These are phyloP conservation scores for Botryosphaeria dothidea DNA, from an alignment of 2,329 filamentous ascomycete genomes.

Conservation along the genomic window DNA sequence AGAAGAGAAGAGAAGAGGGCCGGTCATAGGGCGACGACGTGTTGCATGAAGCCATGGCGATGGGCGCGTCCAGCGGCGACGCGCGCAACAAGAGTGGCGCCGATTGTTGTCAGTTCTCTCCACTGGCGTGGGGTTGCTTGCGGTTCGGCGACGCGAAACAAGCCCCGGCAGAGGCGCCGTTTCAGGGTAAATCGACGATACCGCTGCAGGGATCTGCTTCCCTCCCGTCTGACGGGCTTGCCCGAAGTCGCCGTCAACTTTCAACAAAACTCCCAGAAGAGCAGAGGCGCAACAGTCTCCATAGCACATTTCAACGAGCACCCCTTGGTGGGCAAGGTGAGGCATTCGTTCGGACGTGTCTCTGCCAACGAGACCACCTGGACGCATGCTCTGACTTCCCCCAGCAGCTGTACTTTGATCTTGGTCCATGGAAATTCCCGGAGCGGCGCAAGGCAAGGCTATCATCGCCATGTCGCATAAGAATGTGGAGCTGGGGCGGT, in stretches of 20 bases:
- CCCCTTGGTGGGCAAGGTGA: no score
- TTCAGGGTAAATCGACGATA: background rate
- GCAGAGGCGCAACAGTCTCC: no score
- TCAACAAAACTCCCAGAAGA: no score
- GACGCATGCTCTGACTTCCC: no score
- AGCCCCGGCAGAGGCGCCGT: slow-evolving; percentile 8
- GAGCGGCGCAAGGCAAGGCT: no score
- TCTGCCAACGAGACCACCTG: no score
- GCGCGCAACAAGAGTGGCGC: background rate
- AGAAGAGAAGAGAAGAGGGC: background rate
- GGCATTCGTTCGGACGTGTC: no score
- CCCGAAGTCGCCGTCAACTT: no score
- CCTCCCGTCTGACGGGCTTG: slow-evolving; percentile 13
- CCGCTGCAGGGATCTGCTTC: background rate
- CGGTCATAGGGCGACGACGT: background rate
- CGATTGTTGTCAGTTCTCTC: background rate
- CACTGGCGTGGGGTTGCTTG: background rate
- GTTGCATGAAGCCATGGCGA: background rate
- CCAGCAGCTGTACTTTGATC: no score
- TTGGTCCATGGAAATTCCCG: no score
- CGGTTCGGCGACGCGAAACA: slow-evolving; percentile 4
- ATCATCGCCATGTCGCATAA: no score
- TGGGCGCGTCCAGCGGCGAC: background rate
- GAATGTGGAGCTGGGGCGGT: background rate
- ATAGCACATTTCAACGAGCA: no score